phyloP scores from a whole-genome alignment of 2,329 filamentous ascomycete species.

The Aspergillus quadricinctus region DNA sequence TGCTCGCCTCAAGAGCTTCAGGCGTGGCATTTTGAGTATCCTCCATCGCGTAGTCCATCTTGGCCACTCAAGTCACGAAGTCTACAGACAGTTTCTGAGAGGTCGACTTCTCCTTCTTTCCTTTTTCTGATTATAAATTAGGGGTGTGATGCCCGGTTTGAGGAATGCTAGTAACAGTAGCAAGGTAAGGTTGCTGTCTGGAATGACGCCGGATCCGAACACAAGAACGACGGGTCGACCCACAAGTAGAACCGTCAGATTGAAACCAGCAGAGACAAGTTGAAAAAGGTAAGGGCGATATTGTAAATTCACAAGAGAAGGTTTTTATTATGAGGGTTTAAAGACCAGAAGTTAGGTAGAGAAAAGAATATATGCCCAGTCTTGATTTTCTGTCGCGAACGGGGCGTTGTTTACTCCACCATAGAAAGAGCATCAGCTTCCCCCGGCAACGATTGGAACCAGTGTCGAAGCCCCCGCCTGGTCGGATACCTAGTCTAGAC shows the following conservation, averaged over 20 bases:
- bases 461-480: neutral
- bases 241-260: slow-evolving; percentile 16
- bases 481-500: too few species aligned
- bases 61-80: neutral
- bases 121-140: neutral
- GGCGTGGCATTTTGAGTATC: slow-evolving; percentile 66
- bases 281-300: neutral
- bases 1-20: slow-evolving; percentile 57
- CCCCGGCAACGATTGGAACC: slow-evolving; percentile 14
- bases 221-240: slow-evolving; percentile 16
- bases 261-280: slow-evolving; percentile 13
- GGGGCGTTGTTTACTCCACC: slow-evolving; percentile 14
- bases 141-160: slow-evolving; percentile 12
- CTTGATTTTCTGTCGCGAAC: neutral
- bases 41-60: slow-evolving; percentile 55
- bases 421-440: neutral
- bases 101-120: neutral
- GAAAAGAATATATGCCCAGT: neutral
- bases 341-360: slow-evolving; percentile 1
- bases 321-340: neutral
- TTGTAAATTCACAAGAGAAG: neutral
- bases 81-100: neutral
- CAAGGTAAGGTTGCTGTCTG: slow-evolving; percentile 26
- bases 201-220: slow-evolving; percentile 31
- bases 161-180: slow-evolving; percentile 20